Conservation (phyloP, 2,329 filamentous ascomycete genomes). For the Beauveria caledonica region DNA sequence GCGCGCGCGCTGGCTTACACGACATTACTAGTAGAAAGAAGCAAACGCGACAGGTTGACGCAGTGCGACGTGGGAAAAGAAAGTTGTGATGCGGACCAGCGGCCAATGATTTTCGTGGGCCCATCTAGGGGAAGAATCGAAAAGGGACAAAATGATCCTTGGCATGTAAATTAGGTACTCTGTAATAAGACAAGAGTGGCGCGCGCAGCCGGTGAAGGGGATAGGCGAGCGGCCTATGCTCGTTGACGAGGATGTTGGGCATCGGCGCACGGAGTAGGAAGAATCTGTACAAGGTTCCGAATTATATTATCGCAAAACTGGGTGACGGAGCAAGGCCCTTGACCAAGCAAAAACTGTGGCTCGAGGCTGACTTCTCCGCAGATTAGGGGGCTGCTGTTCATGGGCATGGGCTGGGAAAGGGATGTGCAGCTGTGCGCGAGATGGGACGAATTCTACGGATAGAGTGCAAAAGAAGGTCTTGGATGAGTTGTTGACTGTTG, state of each 20-base stretch:
- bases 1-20: not conserved
- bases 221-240: not conserved
- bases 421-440: too few relatives aligned
- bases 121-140: too few relatives aligned
- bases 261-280: not conserved
- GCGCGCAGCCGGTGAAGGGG: not conserved
- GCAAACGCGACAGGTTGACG: not conserved
- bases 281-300: not conserved
- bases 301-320: not conserved
- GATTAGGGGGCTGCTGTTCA: not conserved
- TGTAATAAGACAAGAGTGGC: too few relatives aligned
- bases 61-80: not conserved
- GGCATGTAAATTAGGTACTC: too few relatives aligned
- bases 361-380: constrained; percentile 1
- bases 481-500: too few relatives aligned
- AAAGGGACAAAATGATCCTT: too few relatives aligned
- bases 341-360: constrained; percentile 3
- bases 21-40: constrained; percentile 2
- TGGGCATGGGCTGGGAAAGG: too few relatives aligned
- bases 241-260: not conserved
- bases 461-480: too few relatives aligned
- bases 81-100: too few relatives aligned
- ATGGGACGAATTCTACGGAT: not conserved
- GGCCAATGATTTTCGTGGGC: too few relatives aligned
- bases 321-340: not conserved